Percentiles rank a stretch among this genome's conserved stretches.
These are phyloP conservation scores for Rhynchospora tenuis DNA, from an alignment of 176 grass and related monocot species.

Conservation along the genomic window DNA sequence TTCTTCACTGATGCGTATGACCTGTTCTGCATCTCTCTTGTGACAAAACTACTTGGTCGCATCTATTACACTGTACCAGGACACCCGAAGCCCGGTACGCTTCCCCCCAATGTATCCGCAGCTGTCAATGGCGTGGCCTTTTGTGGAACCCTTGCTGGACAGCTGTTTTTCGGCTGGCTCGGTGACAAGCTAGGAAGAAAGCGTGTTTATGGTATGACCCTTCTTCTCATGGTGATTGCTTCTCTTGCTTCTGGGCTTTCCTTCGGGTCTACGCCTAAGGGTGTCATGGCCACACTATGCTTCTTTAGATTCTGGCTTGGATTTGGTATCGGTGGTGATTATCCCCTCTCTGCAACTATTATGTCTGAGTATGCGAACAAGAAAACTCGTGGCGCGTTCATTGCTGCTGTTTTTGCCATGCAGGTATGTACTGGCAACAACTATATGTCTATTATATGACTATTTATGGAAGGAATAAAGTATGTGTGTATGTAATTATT, in stretches of 20 bases:
- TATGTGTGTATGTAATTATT: no score
- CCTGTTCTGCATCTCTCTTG: constrained; percentile 28
- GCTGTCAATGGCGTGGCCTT: constrained; percentile 28
- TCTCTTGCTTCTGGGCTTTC: constrained; percentile 19
- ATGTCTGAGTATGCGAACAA: constrained; percentile 40
- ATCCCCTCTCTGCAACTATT: constrained; percentile 32
- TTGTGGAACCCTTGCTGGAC: constrained; percentile 21
- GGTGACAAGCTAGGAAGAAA: constrained; percentile 30
- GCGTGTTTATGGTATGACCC: constrained; percentile 27
- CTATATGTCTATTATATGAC: no score
- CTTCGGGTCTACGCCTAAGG: constrained; percentile 10
- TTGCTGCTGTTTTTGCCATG: constrained; percentile 30
- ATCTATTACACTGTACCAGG: constrained; percentile 29
- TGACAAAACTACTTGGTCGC: constrained; percentile 25
- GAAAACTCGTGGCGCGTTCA: constrained; percentile 25
- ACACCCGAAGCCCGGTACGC: background rate
- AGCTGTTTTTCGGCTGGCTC: constrained; percentile 32
- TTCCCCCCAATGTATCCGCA: constrained; percentile 25
- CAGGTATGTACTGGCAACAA: background rate
- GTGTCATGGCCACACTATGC: constrained; percentile 20
- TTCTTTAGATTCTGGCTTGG: constrained; percentile 35
- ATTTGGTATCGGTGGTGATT: constrained; percentile 34
- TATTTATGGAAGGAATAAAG: no score
- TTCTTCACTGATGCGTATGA: constrained; percentile 38
- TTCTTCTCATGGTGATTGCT: constrained; percentile 24